Conservation (phyloP, 345 rosid genomes). For the Rhodomyrtus tomentosa region DNA sequence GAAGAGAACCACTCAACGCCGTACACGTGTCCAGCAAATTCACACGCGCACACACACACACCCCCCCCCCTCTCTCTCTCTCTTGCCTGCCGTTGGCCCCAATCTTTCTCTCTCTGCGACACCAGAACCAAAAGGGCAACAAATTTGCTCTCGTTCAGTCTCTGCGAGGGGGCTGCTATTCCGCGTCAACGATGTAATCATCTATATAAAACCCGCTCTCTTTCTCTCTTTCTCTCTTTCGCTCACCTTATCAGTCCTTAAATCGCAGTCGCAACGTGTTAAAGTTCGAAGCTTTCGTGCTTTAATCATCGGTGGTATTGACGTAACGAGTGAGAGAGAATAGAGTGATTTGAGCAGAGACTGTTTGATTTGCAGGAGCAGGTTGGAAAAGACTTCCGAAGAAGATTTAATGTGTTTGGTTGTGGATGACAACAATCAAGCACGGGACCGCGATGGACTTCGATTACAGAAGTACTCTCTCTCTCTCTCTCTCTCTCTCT, state of each 20-base stretch:
- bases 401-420: constrained; percentile 46
- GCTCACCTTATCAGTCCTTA: neutral
- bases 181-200: neutral
- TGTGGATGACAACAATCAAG: constrained; percentile 25
- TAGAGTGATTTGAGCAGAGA: neutral
- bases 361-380: neutral
- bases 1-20: neutral
- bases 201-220: neutral
- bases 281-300: neutral
- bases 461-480: constrained; percentile 28
- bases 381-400: neutral
- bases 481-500: neutral
- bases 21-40: neutral
- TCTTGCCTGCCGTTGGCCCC: neutral
- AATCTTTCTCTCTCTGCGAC: neutral
- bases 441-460: constrained; percentile 39
- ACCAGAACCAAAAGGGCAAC: neutral
- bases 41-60: too few species aligned
- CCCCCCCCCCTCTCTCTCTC: neutral
- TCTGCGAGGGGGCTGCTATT: neutral
- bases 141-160: neutral
- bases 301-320: neutral
- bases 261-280: neutral
- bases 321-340: neutral
- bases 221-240: neutral